Evolutionary conservation across 345 rosid genomes (phyloP), one percentile per base, ranked within the genome.

Genomic region (Murraya koenigii): DNA sequence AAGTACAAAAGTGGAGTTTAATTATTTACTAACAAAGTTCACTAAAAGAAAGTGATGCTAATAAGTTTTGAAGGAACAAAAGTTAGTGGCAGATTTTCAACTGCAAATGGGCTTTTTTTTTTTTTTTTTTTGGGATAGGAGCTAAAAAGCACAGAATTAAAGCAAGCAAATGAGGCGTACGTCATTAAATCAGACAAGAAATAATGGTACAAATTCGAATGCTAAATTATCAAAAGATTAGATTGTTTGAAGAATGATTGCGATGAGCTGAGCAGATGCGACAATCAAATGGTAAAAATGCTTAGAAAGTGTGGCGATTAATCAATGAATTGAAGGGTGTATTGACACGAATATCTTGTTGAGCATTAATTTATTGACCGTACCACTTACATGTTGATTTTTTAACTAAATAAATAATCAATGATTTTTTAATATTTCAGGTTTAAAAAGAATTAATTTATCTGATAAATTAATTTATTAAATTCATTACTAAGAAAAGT

Each of bases 1-100:
- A 75, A 75, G 77, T 47, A 47, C 70, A 75, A 75, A 64, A 63
- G 78, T 66, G 66, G 81, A 56, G 76, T 65, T 56, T 33, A 62
- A 70, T 76, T 56, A 72, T 60, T 41, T 83, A 5, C 36, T 3
- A n/a, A 8, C 36, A 22, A 70, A 71, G 69, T 14, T 59, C 23
- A 41, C 36, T 35, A 41, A 1, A 55, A 15, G 33, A 56, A 22
- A 66, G n/a, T 33, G 36, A n/a, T 26, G 25, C 71, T 56, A 32
- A 67, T 62, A 33, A 49, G 36, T 11, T 55, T 44, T 71, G 67
- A 52, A 74, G 71, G 81, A 71, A 80, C 78, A 78, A 75, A 58
- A 66, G 11, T 32, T 25, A 23, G 23, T 44, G 61, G 52, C n/a
- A 20, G 32, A 56, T 39, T 81, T 41, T 76, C 84, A 78, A 72